These are phyloP conservation scores for Skeletonema costatum DNA, from an alignment of 108 stramenopile species.

Conservation along the genomic window DNA sequence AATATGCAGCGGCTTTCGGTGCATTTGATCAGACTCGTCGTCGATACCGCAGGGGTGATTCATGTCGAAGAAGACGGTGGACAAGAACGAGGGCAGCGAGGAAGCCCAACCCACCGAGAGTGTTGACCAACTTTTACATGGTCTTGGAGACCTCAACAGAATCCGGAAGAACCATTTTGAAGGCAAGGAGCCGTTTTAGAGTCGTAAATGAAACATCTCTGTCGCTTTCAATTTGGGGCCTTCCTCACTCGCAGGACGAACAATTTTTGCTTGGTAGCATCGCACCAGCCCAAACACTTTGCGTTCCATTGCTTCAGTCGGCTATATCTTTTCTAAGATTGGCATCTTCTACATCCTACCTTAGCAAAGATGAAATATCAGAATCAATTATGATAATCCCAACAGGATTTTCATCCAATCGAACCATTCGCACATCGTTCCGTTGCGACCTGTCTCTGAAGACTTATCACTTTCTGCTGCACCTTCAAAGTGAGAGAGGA, in stretches of 20 bases:
- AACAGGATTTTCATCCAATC: constrained; percentile 58
- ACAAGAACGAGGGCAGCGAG: constrained; percentile 70
- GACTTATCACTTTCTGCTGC: constrained; percentile 61
- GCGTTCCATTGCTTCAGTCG: constrained; percentile 63
- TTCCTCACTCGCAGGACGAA: constrained; percentile 59
- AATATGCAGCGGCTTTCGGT: constrained; percentile 80
- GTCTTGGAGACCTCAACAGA: constrained; percentile 26
- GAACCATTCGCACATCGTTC: constrained; percentile 55
- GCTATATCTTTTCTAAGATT: constrained; percentile 63
- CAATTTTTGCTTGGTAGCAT: constrained; percentile 53
- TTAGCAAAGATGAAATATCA: constrained; percentile 38
- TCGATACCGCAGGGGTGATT: constrained; percentile 64
- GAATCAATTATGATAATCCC: constrained; percentile 71
- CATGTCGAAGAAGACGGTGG: constrained; percentile 75
- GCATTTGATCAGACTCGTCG: constrained; percentile 59
- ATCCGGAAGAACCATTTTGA: constrained; percentile 51
- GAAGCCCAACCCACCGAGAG: neutral
- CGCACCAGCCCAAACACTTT: constrained; percentile 40
- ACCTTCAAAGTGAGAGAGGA: constrained; percentile 50
- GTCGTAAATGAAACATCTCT: constrained; percentile 57
- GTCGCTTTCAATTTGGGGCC: constrained; percentile 56
- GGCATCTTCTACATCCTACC: constrained; percentile 37
- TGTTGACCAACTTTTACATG: neutral
- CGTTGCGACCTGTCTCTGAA: constrained; percentile 44
- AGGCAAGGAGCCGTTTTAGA: constrained; percentile 60